A percentile compares a stretch with the other conserved stretches of the same genome.
These are phyloP conservation scores for Clausena lansium DNA, from an alignment of 345 rosid genomes.

Conservation along the genomic window DNA sequence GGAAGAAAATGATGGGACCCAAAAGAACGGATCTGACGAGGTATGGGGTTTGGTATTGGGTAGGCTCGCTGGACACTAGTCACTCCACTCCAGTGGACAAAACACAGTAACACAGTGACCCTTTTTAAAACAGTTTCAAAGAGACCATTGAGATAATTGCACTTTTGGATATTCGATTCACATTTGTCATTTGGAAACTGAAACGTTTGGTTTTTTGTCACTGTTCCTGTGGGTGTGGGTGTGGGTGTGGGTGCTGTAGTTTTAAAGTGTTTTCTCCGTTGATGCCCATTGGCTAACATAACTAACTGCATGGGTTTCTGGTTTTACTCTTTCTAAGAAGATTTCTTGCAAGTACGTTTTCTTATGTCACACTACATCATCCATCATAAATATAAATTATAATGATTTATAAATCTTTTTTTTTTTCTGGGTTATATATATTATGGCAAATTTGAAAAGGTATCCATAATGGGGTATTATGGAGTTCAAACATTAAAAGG, in stretches of 20 bases:
- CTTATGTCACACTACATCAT: not conserved
- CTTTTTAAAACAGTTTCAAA: conserved; percentile 14
- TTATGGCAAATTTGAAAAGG: not conserved
- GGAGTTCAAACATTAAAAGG: not conserved
- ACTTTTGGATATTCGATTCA: conserved; percentile 17
- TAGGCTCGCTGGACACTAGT: conserved; percentile 36
- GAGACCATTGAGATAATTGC: not conserved
- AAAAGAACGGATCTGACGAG: conserved; percentile 49
- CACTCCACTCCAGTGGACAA: conserved; percentile 19
- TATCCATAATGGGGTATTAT: not conserved
- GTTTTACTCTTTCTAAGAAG: conserved; percentile 1
- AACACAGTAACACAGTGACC: conserved; percentile 11
- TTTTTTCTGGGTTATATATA: not conserved
- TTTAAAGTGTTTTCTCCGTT: not conserved
- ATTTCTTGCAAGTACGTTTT: not conserved
- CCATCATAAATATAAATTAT: not conserved
- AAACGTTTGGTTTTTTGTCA: conserved; percentile 25
- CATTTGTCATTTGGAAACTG: conserved; percentile 26
- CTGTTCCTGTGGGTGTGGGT: conserved; percentile 18
- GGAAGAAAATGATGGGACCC: conserved; percentile 28
- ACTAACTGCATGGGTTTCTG: conserved; percentile 8
- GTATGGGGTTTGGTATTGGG: conserved; percentile 28
- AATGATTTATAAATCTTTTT: not conserved
- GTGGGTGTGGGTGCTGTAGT: not conserved
- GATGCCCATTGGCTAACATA: not conserved